These are phyloP conservation scores for Pythium scleroteichum DNA, from an alignment of 352 stramenopile species.

Conservation along the genomic window DNA sequence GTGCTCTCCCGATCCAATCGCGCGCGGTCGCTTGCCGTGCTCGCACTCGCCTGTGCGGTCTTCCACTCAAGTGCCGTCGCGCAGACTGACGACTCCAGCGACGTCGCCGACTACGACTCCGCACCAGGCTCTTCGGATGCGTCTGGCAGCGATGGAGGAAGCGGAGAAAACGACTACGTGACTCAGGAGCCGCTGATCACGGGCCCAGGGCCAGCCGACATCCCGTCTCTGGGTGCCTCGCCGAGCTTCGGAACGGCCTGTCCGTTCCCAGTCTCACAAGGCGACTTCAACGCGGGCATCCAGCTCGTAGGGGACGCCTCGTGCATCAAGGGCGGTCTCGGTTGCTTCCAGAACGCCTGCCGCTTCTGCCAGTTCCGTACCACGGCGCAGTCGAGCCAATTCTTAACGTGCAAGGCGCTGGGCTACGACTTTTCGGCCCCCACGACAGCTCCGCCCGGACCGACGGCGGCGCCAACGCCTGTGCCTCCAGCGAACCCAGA, in stretches of 20 bases:
- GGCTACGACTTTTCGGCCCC: constrained; percentile 1
- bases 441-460: neutral
- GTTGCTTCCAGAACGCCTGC: constrained; percentile 32
- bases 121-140: neutral
- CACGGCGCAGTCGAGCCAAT: constrained; percentile 19
- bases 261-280: constrained; percentile 4
- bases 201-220: neutral
- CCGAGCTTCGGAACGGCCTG: neutral
- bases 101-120: neutral
- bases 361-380: constrained; percentile 32
- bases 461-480: neutral
- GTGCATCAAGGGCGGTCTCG: constrained; percentile 19
- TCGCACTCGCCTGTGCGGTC: neutral
- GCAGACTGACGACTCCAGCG: neutral
- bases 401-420: constrained; percentile 8
- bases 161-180: neutral
- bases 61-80: neutral
- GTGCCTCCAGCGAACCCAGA: neutral
- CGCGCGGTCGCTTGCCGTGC: neutral
- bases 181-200: neutral
- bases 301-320: constrained; percentile 27
- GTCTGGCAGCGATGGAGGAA: neutral
- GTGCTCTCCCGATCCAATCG: neutral
- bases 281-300: constrained; percentile 14
- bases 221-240: neutral